Evolutionary conservation across 805 yeast genomes (phyloP).

Genomic region (Yamadazyma olivae): DNA sequence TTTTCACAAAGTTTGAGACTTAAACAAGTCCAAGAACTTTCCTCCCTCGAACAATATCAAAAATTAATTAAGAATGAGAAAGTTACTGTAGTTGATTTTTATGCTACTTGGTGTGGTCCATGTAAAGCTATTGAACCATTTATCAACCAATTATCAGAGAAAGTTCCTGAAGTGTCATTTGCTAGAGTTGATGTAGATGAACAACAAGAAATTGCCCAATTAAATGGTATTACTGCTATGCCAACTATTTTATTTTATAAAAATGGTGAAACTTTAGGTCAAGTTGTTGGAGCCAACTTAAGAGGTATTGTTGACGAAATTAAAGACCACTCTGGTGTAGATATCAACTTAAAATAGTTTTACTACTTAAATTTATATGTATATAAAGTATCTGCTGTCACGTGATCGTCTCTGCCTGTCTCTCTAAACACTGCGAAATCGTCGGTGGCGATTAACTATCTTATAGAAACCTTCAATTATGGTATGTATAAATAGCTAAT

Average conservation of each 20-base stretch:
- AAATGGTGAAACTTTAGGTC: conserved; percentile 54
- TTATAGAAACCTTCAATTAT: neutral
- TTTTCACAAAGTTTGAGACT: conserved; percentile 3
- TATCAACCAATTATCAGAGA: conserved; percentile 30
- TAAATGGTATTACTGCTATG: conserved; percentile 67
- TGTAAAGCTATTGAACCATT: conserved; percentile 42
- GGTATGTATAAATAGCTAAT: neutral
- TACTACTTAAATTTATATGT: neutral
- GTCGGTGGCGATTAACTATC: neutral
- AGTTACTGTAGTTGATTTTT: conserved; percentile 36
- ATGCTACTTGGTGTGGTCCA: conserved; percentile 47
- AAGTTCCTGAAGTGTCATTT: conserved; percentile 51
- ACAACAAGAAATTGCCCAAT: conserved; percentile 55
- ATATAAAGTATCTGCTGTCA: too few species aligned
- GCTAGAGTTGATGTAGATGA: conserved; percentile 72
- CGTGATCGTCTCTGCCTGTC: too few species aligned
- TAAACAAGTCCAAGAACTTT: conserved; percentile 25
- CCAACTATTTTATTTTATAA: conserved; percentile 69
- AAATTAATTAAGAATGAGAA: conserved; percentile 22
- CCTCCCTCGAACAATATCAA: conserved; percentile 23
- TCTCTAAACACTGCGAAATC: neutral
- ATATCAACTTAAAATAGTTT: conserved; percentile 12
- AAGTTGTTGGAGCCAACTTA: conserved; percentile 65
- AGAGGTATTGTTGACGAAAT: conserved; percentile 27
- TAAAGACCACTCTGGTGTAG: conserved; percentile 26